Base-by-base conservation (phyloP, 441 rosid genomes). In the Aleurites moluccanus region DNA sequence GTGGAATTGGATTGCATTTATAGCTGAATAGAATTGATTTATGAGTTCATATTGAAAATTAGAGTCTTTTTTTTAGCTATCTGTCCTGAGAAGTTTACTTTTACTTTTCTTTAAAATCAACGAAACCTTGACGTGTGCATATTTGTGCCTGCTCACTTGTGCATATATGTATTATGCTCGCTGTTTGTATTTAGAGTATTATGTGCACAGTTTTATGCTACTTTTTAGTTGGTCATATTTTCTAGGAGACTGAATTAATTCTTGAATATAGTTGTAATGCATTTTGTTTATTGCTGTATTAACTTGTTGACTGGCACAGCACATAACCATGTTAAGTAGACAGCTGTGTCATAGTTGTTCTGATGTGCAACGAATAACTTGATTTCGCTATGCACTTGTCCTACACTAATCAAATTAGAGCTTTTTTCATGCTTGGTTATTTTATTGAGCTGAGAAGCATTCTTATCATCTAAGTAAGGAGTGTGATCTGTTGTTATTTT, bases 41-140 rank as follows among this genome's bases (percentile, higher is more conserved):
- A 20, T 33, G 14, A 75, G 73, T 75, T 52, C 23, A 67, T 33
- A 53, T 52, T 38, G 76, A 74, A 28, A 59, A 73, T 6, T 52
- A 40, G 42, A 27, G 14, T 6, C 50, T 49, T 10, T 25, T 30
- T 16, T 64, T 64, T 2, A 21, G 53, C 21, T 64, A 16, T 44
- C 33, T 25, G 35, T 27, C 40, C 23, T 10, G 52, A 25, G 44
- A 44, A 56, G 52, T 64, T 73, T 53, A 59, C 52, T 67, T 64
- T 73, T 53, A 59, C 52, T 67, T 55, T 65, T 25, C 47, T 25
- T 73, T 21, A 44, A 65, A 23, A 65, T 42, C 42, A 16, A 15
- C 10, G 53, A 42, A 56, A 38, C 47, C 10, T 10, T 44, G 66
- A 14, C 0, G 23, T 50, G 10, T 49, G 45, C 7, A 4, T 35